Percentiles rank a stretch among this genome's conserved stretches.
These are phyloP conservation scores for Amphirosellinia nigrospora DNA, from an alignment of 495 filamentous ascomycete species.

Conservation along the genomic window DNA sequence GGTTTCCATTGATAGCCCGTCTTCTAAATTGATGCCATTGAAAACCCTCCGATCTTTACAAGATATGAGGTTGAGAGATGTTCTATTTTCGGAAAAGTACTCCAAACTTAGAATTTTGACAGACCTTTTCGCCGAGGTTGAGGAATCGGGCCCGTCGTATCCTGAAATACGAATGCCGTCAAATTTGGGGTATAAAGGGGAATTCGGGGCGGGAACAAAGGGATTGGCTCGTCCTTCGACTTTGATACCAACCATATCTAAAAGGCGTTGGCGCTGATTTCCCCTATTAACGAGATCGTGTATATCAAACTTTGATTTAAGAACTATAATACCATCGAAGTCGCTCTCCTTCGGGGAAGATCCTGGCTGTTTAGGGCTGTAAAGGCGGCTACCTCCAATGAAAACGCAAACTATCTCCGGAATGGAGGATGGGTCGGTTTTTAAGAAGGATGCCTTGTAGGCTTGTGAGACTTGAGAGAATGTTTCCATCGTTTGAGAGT, in stretches of 20 bases:
- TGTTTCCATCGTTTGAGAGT: neutral
- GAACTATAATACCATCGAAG: conserved; percentile 18
- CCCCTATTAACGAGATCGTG: neutral
- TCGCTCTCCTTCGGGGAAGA: neutral
- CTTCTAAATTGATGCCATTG: neutral
- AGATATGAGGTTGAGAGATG: conserved; percentile 1
- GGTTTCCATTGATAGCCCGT: neutral
- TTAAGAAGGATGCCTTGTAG: neutral
- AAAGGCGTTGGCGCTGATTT: neutral
- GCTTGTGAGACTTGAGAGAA: neutral
- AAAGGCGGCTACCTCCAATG: conserved; percentile 16
- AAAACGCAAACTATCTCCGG: conserved; percentile 9
- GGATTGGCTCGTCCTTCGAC: neutral
- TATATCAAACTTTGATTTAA: conserved; percentile 8
- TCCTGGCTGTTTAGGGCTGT: neutral
- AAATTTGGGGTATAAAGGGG: neutral
- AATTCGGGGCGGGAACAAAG: neutral
- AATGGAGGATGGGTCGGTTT: neutral
- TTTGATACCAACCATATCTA: neutral
- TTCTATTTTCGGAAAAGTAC: neutral
- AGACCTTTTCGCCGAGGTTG: neutral
- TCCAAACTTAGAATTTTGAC: conserved; percentile 7
- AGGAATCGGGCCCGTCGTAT: neutral
- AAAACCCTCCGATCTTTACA: neutral
- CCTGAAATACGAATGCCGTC: neutral